These are phyloP conservation scores for Komagataea norvegica DNA, from an alignment of 1,139 yeast species.

Conservation along the genomic window DNA sequence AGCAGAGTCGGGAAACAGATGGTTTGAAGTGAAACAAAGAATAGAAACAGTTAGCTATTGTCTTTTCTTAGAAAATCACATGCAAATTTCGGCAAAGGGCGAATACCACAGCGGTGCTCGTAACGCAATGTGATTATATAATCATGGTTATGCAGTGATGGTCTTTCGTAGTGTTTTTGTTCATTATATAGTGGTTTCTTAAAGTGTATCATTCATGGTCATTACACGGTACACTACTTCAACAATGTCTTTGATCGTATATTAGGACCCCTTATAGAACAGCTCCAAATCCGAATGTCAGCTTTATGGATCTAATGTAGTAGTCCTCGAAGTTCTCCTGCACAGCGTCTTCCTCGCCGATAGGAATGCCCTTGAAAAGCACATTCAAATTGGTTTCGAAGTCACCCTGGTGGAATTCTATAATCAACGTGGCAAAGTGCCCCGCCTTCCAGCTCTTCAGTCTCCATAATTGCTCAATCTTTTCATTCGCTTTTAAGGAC, in stretches of 20 bases:
- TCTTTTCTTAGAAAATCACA: slow-evolving; percentile 4
- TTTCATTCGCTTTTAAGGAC: slow-evolving; percentile 52
- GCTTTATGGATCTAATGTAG: slow-evolving; percentile 80
- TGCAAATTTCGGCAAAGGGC: slow-evolving; percentile 2
- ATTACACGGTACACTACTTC: too few species aligned
- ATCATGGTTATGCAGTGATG: too few species aligned
- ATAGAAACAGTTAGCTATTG: too few species aligned
- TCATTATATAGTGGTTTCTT: too few species aligned
- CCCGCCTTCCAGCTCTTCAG: slow-evolving; percentile 82
- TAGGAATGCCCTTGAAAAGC: slow-evolving; percentile 83
- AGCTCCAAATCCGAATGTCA: slow-evolving; percentile 93
- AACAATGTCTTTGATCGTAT: too few species aligned
- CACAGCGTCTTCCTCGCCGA: slow-evolving; percentile 94
- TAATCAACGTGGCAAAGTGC: slow-evolving; percentile 65
- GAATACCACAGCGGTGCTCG: neutral
- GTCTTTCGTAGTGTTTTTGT: too few species aligned
- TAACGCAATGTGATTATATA: neutral
- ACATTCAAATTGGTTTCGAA: slow-evolving; percentile 81
- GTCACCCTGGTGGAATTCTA: slow-evolving; percentile 67
- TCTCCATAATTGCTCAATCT: slow-evolving; percentile 78
- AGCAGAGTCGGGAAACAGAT: too few species aligned
- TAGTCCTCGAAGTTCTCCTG: slow-evolving; percentile 81
- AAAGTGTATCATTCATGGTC: too few species aligned
- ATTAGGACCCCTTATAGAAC: too few species aligned
- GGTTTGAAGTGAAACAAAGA: too few species aligned